These are phyloP conservation scores for Sporisorium scitamineum DNA, from an alignment of 1,284 basidiomycete genomes.

Conservation along the genomic window DNA sequence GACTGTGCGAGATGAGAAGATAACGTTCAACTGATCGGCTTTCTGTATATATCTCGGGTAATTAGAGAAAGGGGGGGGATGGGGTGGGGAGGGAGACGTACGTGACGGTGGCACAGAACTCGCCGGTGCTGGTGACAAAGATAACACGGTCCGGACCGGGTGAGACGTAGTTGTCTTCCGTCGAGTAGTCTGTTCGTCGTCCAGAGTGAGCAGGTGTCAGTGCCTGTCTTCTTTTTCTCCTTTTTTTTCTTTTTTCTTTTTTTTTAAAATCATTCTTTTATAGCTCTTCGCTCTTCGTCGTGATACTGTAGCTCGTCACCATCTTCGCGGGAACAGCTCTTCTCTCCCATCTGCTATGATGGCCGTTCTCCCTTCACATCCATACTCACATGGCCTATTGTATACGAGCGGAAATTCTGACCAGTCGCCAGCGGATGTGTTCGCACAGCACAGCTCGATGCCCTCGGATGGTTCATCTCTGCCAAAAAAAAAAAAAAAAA, in stretches of 20 bases:
- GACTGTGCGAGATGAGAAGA: no score
- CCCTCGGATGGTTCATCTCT: constrained; percentile 20
- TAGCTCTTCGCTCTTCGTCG: not conserved
- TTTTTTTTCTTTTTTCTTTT: no score
- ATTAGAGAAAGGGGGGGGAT: no score
- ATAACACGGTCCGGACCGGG: constrained; percentile 47
- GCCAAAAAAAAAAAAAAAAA: not conserved
- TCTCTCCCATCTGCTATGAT: no score
- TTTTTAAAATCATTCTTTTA: no score
- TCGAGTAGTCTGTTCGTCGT: constrained; percentile 11
- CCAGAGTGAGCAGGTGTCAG: not conserved
- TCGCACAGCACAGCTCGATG: constrained; percentile 20
- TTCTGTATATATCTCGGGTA: no score
- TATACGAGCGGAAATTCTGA: not conserved
- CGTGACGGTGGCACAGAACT: constrained; percentile 36
- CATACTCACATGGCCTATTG: constrained; percentile 12
- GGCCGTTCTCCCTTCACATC: no score
- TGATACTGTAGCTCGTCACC: no score
- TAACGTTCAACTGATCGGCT: no score
- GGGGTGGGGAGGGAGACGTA: no score
- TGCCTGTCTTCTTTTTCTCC: no score
- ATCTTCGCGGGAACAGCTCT: no score
- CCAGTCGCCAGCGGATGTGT: constrained; percentile 1
- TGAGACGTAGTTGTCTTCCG: constrained; percentile 26
- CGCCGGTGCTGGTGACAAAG: constrained; percentile 20